These are phyloP conservation scores for Phialocephala subalpina DNA, from an alignment of 2,329 filamentous ascomycete genomes.

Conservation along the genomic window DNA sequence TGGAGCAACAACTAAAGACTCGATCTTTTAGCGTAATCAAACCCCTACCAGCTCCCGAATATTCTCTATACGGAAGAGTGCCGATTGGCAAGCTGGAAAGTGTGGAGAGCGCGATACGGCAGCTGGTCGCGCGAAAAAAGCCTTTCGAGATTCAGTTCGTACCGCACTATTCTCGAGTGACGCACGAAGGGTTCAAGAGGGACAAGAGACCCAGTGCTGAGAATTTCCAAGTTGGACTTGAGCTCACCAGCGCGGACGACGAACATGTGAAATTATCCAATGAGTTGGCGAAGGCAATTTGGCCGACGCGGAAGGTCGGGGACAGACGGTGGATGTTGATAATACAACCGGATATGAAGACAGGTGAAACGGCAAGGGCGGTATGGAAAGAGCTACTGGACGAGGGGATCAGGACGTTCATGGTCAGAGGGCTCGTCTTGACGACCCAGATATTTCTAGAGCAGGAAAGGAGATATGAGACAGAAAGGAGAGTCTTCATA, in stretches of 20 bases:
- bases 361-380: neutral
- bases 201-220: neutral
- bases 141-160: neutral
- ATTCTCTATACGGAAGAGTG: neutral
- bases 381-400: neutral
- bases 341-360: neutral
- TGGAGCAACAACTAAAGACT: neutral
- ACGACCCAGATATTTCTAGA: neutral
- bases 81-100: neutral
- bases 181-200: neutral
- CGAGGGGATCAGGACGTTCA: neutral
- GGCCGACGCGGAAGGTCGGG: neutral
- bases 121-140: neutral
- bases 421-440: neutral
- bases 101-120: neutral
- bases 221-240: neutral
- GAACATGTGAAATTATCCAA: neutral
- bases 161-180: neutral
- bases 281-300: neutral
- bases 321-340: neutral
- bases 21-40: neutral
- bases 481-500: neutral
- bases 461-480: neutral
- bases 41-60: neutral
- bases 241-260: neutral